phyloP scores from a whole-genome alignment of 305 asterid genomes.

The Solanum hybrid region DNA sequence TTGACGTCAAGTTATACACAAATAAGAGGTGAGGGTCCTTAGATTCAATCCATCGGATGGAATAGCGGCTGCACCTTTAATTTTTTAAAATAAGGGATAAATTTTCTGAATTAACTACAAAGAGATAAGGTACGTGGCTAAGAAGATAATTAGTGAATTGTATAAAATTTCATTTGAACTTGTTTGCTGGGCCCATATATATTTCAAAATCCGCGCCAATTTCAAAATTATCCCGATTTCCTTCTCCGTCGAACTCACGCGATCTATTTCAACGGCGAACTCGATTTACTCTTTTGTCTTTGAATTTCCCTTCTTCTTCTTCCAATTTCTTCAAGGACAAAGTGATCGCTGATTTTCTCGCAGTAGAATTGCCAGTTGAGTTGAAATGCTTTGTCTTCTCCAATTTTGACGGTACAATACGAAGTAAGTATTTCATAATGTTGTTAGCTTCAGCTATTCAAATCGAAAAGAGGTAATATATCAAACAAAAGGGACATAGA shows the following conservation, averaged over 20 bases:
- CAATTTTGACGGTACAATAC: neutral
- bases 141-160: too few species aligned
- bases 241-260: neutral
- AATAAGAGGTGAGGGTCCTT: too few species aligned
- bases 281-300: neutral
- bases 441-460: neutral
- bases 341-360: neutral
- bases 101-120: too few species aligned
- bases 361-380: neutral
- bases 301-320: neutral
- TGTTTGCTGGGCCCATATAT: neutral
- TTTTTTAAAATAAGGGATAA: too few species aligned
- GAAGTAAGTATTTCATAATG: neutral
- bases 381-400: neutral
- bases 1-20: too few species aligned
- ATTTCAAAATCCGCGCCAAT: neutral
- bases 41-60: too few species aligned
- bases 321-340: neutral
- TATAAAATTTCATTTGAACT: too few species aligned
- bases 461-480: neutral
- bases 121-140: too few species aligned
- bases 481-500: neutral
- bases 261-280: neutral
- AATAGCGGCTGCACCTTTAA: too few species aligned
- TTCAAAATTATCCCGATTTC: too few species aligned